Evolutionary conservation across 2,329 filamentous ascomycete genomes (phyloP).

Genomic region (Shiraia sp.): DNA sequence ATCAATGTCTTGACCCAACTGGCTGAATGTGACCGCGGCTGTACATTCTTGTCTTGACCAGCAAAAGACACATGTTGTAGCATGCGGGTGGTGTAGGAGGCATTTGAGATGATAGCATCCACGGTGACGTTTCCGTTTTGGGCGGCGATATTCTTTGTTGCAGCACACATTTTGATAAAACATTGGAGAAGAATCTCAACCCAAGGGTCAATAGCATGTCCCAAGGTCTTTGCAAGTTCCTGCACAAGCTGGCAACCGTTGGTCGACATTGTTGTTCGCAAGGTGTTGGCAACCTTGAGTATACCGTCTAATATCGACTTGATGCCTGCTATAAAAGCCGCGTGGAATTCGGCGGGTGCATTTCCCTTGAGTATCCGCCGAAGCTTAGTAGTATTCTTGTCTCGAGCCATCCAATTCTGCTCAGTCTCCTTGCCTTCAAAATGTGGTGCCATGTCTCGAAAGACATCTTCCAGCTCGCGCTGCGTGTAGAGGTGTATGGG

Average conservation of each 20-base stretch:
- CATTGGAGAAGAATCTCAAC: slow-evolving; percentile 88
- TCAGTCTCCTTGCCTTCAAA: slow-evolving; percentile 92
- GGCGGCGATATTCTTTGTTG: slow-evolving; percentile 90
- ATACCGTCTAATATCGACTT: slow-evolving; percentile 83
- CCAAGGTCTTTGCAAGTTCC: slow-evolving; percentile 77
- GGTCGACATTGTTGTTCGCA: slow-evolving; percentile 87
- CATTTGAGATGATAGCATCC: slow-evolving; percentile 77
- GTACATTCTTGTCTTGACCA: slow-evolving; percentile 90
- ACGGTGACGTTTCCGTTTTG: slow-evolving; percentile 81
- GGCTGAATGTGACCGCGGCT: slow-evolving; percentile 76
- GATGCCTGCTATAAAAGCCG: slow-evolving; percentile 70
- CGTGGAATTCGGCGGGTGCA: slow-evolving; percentile 73
- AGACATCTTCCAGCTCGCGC: slow-evolving; percentile 84
- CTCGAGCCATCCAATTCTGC: slow-evolving; percentile 86
- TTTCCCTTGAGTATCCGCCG: slow-evolving; percentile 83
- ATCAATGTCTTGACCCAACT: slow-evolving; percentile 85
- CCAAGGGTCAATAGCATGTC: slow-evolving; percentile 81
- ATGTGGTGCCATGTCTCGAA: slow-evolving; percentile 76
- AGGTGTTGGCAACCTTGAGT: slow-evolving; percentile 78
- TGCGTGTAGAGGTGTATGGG: slow-evolving; percentile 82
- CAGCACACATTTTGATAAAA: slow-evolving; percentile 84
- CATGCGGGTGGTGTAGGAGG: slow-evolving; percentile 77
- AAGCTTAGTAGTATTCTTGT: slow-evolving; percentile 77
- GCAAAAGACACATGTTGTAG: slow-evolving; percentile 84
- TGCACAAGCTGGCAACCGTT: slow-evolving; percentile 84